Evolutionary conservation across 768 basidiomycete species (phyloP).

Genomic region (Mycena vulgaris): DNA sequence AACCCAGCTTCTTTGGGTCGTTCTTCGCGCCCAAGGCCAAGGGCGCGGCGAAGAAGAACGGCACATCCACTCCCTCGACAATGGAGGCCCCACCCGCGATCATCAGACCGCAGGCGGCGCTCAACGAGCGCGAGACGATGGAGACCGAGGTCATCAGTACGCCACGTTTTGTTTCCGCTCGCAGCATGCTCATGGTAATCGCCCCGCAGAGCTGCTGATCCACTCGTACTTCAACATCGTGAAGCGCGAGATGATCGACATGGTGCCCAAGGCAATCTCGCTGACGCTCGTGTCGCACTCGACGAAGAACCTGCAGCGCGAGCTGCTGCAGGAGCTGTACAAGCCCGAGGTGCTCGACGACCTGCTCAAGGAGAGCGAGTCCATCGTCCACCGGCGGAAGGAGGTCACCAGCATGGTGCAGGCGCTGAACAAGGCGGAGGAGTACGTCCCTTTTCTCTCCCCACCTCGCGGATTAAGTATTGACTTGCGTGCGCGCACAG

Average conservation of each 20-base stretch:
- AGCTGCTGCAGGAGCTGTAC: slow-evolving; percentile 96
- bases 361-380: slow-evolving; percentile 94
- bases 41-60: slow-evolving; percentile 74
- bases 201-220: slow-evolving; percentile 86
- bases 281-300: slow-evolving; percentile 92
- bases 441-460: slow-evolving; percentile 66
- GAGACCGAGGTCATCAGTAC: slow-evolving; percentile 99
- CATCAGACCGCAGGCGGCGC: slow-evolving; percentile 91
- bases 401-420: slow-evolving; percentile 95
- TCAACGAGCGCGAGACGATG: slow-evolving; percentile 96
- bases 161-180: slow-evolving; percentile 49
- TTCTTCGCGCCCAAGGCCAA: slow-evolving; percentile 87
- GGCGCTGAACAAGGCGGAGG: slow-evolving; percentile 97
- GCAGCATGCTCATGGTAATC: background rate
- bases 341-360: slow-evolving; percentile 97
- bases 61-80: slow-evolving; percentile 44
- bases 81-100: slow-evolving; percentile 85
- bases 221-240: slow-evolving; percentile 98
- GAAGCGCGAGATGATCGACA: slow-evolving; percentile 99
- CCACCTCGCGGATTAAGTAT: slow-evolving; percentile 16
- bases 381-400: slow-evolving; percentile 90
- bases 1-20: slow-evolving; percentile 93
- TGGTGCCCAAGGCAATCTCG: slow-evolving; percentile 97
- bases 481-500: slow-evolving; percentile 45
- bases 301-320: slow-evolving; percentile 95